These are phyloP conservation scores for Phaeosphaeriaceae sp. DNA, from an alignment of 2,329 filamentous ascomycete species.

Conservation along the genomic window DNA sequence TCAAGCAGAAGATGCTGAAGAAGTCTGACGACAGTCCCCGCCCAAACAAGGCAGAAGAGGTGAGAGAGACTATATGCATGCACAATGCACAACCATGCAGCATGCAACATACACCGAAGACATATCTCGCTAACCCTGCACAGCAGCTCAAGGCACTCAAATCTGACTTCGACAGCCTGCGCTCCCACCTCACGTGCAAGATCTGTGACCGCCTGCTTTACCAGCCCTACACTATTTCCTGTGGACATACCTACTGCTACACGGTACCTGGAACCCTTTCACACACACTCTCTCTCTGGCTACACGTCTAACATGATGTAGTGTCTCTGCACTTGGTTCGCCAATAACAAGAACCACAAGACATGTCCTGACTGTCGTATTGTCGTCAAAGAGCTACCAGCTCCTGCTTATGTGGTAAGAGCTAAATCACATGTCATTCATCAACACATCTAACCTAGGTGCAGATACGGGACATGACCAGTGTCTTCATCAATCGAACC, in stretches of 20 bases:
- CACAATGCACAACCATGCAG: constrained; percentile 17
- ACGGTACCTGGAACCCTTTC: constrained; percentile 58
- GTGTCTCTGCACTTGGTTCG: constrained; percentile 65
- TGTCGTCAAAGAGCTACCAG: constrained; percentile 63
- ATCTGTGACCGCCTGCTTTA: constrained; percentile 73
- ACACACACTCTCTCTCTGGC: constrained; percentile 12
- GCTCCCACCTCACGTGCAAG: constrained; percentile 68
- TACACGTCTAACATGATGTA: constrained; percentile 42
- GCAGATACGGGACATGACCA: constrained; percentile 68
- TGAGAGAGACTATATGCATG: constrained; percentile 11
- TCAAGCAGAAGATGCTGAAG: constrained; percentile 46
- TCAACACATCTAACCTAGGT: constrained; percentile 2
- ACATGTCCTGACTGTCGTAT: constrained; percentile 73
- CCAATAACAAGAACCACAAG: constrained; percentile 61
- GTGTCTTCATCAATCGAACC: constrained; percentile 64
- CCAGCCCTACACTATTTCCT: constrained; percentile 71
- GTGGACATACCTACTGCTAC: constrained; percentile 76
- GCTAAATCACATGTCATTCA: background rate
- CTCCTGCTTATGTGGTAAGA: constrained; percentile 68
- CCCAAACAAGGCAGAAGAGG: constrained; percentile 47
- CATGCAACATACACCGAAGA: no score
- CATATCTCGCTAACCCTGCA: constrained; percentile 31
- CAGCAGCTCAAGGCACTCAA: constrained; percentile 49
- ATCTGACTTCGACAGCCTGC: constrained; percentile 66
- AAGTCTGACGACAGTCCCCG: constrained; percentile 40